Base-by-base conservation (phyloP, 1,284 basidiomycete genomes). In the Pyrrhoderma noxium region DNA sequence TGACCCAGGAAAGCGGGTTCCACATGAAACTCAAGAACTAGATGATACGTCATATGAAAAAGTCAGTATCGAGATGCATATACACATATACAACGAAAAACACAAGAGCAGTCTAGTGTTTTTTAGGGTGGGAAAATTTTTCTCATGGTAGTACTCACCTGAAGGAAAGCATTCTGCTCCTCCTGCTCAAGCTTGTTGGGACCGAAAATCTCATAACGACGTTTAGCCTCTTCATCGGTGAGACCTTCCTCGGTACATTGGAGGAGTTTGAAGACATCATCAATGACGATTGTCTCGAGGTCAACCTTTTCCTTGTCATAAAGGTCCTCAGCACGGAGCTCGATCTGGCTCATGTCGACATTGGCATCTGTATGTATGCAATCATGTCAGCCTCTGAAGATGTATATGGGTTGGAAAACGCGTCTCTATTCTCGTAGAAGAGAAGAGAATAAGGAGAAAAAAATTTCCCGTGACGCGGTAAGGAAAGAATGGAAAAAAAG, bases 291-390 rank as follows among this genome's bases (percentile, higher is more conserved):
- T 45, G 92, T 94, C 76, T 97, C 94, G 52, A 98, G 79, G 71
- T 98, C 94, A 70, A 98, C 94, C 77, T 98, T 98, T 74, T 97
- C 93, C 76, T 95, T 96, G 73, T 95, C 90, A 70, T 95, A 96
- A 45, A 98, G 74, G 71, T 98, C 93, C 70, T 94, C 91, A 8
- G 91, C 90, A 67, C 85, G 93, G 62, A 95, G 77, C 69, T 92
- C 87, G 59, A 94, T 93, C 81, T 85, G 53, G 61, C 80, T 80
- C 89, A 93, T 89, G 69, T 92, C 89, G 54, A 93, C 88, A 68
- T 84, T 82, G 61, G 86, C 89, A 67, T 91, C 85, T 89, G 57
- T 5, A 48, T 14, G 39, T 45, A 40, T 40, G 38, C 14, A 5
- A 47, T 35, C 41, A 49, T 44, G 37, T 51, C 35, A 41, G 34